Percentiles rank a stretch among this genome's conserved stretches.
These are phyloP conservation scores for Sapria himalayana DNA, from an alignment of 345 rosid genomes.

Conservation along the genomic window DNA sequence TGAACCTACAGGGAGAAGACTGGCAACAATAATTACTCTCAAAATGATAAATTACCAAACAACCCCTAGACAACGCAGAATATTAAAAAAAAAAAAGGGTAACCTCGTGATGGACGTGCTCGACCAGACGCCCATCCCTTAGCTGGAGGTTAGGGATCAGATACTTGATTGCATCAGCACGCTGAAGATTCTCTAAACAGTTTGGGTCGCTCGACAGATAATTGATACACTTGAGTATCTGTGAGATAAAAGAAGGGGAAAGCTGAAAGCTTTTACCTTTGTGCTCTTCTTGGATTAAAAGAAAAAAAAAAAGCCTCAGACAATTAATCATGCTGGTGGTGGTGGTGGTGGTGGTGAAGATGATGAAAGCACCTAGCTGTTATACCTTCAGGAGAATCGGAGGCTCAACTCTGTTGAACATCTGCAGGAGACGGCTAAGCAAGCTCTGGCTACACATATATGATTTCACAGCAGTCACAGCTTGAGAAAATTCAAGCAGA, in stretches of 20 bases:
- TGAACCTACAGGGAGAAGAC: no score
- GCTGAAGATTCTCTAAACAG: slow-evolving; percentile 93
- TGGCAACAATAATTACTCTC: no score
- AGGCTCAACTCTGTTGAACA: slow-evolving; percentile 73
- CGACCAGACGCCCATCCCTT: slow-evolving; percentile 66
- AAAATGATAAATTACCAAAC: no score
- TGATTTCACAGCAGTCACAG: slow-evolving; percentile 81
- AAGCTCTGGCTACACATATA: slow-evolving; percentile 86
- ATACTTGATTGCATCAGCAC: slow-evolving; percentile 84
- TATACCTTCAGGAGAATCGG: slow-evolving; percentile 77
- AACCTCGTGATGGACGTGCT: slow-evolving; percentile 78
- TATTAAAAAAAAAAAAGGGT: slow-evolving; percentile 10
- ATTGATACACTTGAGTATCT: slow-evolving; percentile 78
- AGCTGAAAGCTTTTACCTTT: neutral
- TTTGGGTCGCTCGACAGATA: slow-evolving; percentile 83
- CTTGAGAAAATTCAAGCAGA: slow-evolving; percentile 91
- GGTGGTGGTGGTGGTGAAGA: no score
- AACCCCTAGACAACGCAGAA: neutral
- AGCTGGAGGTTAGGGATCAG: slow-evolving; percentile 90
- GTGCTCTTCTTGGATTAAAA: neutral
- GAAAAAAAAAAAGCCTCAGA: neutral
- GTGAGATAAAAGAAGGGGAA: slow-evolving; percentile 10
- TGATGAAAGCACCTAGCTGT: no score
- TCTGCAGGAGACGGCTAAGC: slow-evolving; percentile 78
- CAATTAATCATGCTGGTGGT: no score